A percentile compares a stretch with the other conserved stretches of the same genome.
Conservation (phyloP, 495 filamentous ascomycete species). For the Bryoglossum gracile region DNA sequence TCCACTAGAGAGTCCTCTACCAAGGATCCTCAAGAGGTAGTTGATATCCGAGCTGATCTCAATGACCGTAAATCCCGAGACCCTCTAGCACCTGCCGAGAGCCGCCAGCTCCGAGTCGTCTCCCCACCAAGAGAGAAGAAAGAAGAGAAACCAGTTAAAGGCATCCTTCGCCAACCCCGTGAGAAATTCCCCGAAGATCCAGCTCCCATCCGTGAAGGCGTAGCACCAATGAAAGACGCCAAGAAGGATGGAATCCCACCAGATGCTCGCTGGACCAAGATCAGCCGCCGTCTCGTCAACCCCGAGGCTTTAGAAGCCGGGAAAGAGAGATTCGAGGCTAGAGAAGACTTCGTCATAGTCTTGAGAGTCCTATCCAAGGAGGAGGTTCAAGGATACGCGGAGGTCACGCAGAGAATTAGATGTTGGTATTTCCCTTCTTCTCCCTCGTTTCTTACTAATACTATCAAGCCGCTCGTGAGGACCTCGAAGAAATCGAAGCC, state of each 20-base stretch:
- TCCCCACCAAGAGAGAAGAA: constrained; percentile 44
- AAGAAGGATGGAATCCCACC: constrained; percentile 63
- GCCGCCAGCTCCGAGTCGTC: constrained; percentile 38
- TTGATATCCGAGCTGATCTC: constrained; percentile 18
- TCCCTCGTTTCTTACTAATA: constrained; percentile 1
- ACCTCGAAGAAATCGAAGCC: constrained; percentile 14
- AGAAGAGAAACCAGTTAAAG: constrained; percentile 49
- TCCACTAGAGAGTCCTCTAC: constrained; percentile 15
- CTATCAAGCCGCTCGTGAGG: constrained; percentile 20
- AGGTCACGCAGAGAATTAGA: constrained; percentile 68
- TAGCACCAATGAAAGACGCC: constrained; percentile 78
- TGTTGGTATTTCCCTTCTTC: constrained; percentile 38
- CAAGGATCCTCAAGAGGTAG: constrained; percentile 16
- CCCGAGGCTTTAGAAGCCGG: constrained; percentile 69
- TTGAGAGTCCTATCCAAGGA: constrained; percentile 70
- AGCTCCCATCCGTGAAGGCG: constrained; percentile 75
- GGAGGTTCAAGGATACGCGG: constrained; percentile 73
- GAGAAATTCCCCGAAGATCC: constrained; percentile 73
- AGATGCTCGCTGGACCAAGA: constrained; percentile 83
- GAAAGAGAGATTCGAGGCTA: constrained; percentile 75
- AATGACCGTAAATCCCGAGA: constrained; percentile 15
- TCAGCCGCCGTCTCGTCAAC: constrained; percentile 75
- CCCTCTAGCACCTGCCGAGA: constrained; percentile 23
- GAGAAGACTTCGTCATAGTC: constrained; percentile 79
- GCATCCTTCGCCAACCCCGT: constrained; percentile 65